A percentile compares a stretch with the other conserved stretches of the same genome.
phyloP scores from a whole-genome alignment of 75 land plant species.

The Adiantum capillusveneris region DNA sequence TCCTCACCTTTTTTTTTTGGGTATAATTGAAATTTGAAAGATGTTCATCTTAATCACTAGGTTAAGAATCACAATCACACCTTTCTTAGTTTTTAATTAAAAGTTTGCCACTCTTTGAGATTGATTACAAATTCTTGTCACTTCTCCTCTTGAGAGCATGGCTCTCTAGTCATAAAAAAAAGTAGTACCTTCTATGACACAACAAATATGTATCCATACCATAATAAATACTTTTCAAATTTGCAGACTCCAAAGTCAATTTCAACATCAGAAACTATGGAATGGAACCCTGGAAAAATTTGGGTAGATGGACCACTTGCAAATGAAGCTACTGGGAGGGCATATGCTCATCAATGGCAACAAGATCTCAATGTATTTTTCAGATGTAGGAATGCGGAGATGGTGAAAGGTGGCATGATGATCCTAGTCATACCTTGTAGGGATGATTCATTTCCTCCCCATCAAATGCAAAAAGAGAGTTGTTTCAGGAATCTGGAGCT shows the following conservation, averaged over 20 bases:
- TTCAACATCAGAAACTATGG: background rate
- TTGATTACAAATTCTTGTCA: too few species aligned
- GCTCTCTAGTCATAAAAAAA: too few species aligned
- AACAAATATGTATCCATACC: too few species aligned
- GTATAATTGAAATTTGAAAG: too few species aligned
- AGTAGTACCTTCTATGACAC: too few species aligned
- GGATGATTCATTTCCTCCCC: background rate
- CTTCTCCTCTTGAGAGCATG: too few species aligned
- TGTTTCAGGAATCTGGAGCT: background rate
- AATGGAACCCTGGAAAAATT: constrained; percentile 6
- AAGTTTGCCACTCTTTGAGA: too few species aligned
- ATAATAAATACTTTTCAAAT: too few species aligned
- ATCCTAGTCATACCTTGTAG: constrained; percentile 2
- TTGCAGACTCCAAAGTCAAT: background rate
- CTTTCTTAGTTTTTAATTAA: too few species aligned
- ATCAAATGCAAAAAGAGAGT: constrained; percentile 3
- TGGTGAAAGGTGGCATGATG: constrained; percentile 3
- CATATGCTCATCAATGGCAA: constrained; percentile 2
- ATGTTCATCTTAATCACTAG: too few species aligned
- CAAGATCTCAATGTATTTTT: background rate
- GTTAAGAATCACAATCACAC: too few species aligned
- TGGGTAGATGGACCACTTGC: constrained; percentile 6
- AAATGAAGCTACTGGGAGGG: constrained; percentile 4
- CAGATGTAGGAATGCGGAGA: constrained; percentile 1
- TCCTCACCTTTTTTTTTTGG: too few species aligned